These are phyloP conservation scores for Plasmodium falciparum DNA, from an alignment of 169 alveolate species.

Conservation along the genomic window DNA sequence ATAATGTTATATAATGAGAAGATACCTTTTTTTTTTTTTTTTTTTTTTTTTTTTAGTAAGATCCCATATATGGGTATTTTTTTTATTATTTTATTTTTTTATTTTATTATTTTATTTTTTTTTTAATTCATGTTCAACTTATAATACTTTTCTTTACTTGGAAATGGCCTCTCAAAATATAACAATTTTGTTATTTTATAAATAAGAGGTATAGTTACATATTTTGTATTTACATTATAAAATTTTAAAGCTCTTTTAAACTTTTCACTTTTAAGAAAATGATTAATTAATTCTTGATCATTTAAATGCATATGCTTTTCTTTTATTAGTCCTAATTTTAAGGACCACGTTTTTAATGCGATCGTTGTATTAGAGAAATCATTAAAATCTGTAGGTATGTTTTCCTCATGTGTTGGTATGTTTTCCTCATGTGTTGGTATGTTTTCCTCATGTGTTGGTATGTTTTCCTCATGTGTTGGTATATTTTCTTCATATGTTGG, in stretches of 20 bases:
- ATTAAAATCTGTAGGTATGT: too few relatives aligned
- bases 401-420: too few relatives aligned
- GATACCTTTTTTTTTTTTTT: background rate
- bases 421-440: too few relatives aligned
- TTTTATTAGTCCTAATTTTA: constrained; percentile 45
- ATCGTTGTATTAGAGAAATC: constrained; percentile 3
- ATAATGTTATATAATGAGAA: background rate
- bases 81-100: background rate
- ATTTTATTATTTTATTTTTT: background rate
- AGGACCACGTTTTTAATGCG: constrained; percentile 25
- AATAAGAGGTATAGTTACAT: constrained; percentile 58
- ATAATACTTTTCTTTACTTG: constrained; percentile 38
- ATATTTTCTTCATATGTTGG: too few relatives aligned
- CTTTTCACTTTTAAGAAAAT: constrained; percentile 30
- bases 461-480: background rate
- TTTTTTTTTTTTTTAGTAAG: background rate
- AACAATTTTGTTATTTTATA: constrained; percentile 72
- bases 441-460: too few relatives aligned
- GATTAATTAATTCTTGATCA: constrained; percentile 36
- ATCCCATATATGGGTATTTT: background rate
- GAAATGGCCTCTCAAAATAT: constrained; percentile 72
- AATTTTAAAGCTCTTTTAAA: constrained; percentile 61
- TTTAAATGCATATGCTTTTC: constrained; percentile 39
- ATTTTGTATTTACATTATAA: constrained; percentile 32
- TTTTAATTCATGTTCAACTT: constrained; percentile 37